phyloP scores from a whole-genome alignment of 2,329 filamentous ascomycete genomes.

The Sclerotinia sclerotiorum region DNA sequence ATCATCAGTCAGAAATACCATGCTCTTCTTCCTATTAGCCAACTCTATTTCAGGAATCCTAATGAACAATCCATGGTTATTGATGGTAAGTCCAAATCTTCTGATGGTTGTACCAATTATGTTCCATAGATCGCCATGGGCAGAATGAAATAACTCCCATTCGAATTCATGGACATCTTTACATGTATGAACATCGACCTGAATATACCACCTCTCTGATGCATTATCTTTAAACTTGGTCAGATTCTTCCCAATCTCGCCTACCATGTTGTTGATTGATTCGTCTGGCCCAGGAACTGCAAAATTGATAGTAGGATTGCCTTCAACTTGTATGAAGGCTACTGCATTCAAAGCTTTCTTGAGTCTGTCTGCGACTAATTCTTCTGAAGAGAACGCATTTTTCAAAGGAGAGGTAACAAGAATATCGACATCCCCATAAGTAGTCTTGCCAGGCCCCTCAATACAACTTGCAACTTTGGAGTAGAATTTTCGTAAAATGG shows the following conservation, averaged over 20 bases:
- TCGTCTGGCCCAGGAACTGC: conserved; percentile 56
- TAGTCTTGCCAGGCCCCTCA: conserved; percentile 66
- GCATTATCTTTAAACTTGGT: not conserved
- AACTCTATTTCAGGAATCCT: conserved; percentile 68
- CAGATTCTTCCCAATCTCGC: not conserved
- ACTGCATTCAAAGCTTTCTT: conserved; percentile 49
- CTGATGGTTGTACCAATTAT: conserved; percentile 64
- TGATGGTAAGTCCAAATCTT: conserved; percentile 64
- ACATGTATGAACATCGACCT: conserved; percentile 67
- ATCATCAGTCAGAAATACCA: conserved; percentile 60
- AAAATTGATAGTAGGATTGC: conserved; percentile 46
- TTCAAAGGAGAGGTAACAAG: conserved; percentile 49
- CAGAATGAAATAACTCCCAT: conserved; percentile 68
- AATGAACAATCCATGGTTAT: conserved; percentile 62
- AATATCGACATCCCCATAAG: conserved; percentile 74
- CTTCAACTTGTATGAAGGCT: conserved; percentile 39
- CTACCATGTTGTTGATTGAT: not conserved
- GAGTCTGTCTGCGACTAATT: conserved; percentile 39
- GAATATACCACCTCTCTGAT: conserved; percentile 50
- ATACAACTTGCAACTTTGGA: conserved; percentile 57
- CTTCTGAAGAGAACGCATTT: conserved; percentile 20
- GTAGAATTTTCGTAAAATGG: conserved; percentile 53
- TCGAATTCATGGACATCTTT: conserved; percentile 45
- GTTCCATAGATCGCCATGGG: conserved; percentile 72
- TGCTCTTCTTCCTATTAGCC: conserved; percentile 52